Percentiles rank a stretch among this genome's conserved stretches.
Evolutionary conservation across 257 asterid species (phyloP).

Genomic region (Solanum pimpinellifolium): DNA sequence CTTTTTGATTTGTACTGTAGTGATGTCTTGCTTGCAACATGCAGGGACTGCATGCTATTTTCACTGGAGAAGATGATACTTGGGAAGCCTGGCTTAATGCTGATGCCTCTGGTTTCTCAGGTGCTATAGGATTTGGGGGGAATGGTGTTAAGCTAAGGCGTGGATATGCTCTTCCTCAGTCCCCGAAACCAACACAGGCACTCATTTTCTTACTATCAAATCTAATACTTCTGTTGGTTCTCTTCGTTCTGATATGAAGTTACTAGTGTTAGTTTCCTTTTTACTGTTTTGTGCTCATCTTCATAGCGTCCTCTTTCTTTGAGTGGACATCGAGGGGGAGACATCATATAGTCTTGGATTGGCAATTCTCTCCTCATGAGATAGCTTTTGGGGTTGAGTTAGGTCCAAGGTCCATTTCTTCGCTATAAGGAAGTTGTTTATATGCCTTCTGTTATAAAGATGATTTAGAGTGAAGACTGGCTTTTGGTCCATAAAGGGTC

Average conservation of each 20-base stretch:
- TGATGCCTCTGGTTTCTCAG: slow-evolving; percentile 65
- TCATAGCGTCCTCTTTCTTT: background rate
- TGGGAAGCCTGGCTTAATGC: slow-evolving; percentile 95
- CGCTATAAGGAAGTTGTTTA: background rate
- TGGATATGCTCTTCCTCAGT: slow-evolving; percentile 81
- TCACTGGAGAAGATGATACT: slow-evolving; percentile 92
- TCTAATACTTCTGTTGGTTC: background rate
- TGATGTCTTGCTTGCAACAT: slow-evolving; percentile 6
- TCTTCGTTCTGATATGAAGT: background rate
- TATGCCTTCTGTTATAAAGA: background rate
- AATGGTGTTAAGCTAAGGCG: slow-evolving; percentile 71
- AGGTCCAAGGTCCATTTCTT: background rate
- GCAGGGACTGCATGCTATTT: slow-evolving; percentile 83
- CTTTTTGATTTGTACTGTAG: background rate
- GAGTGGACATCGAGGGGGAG: background rate
- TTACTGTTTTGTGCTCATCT: background rate
- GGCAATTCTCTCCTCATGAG: background rate
- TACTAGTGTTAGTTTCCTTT: background rate
- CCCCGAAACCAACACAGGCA: slow-evolving; percentile 89
- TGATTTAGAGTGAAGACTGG: background rate
- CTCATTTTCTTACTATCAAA: background rate
- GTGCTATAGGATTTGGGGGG: slow-evolving; percentile 36
- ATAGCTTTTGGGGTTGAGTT: background rate
- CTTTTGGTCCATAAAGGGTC: background rate
- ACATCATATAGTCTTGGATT: background rate